Percentiles rank a stretch among this genome's conserved stretches.
phyloP scores from a whole-genome alignment of 2,329 filamentous ascomycete genomes.

The Cladosporium sp. region DNA sequence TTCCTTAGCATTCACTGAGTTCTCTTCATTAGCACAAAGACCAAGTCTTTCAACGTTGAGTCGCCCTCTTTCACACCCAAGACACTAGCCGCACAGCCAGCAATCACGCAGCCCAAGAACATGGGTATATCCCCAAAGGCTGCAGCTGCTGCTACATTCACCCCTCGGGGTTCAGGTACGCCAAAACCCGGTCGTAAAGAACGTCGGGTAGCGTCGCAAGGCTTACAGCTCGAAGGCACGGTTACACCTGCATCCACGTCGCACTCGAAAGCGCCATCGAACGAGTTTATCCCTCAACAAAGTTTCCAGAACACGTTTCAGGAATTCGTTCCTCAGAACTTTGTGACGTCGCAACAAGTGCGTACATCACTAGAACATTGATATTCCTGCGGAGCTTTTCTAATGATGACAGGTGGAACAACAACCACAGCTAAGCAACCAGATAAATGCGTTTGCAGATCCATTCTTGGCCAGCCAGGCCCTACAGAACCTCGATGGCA shows the following conservation, averaged over 20 bases:
- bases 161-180: slow-evolving; percentile 53
- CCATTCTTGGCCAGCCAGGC: slow-evolving; percentile 36
- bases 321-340: slow-evolving; percentile 54
- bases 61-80: slow-evolving; percentile 88
- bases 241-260: slow-evolving; percentile 36
- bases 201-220: slow-evolving; percentile 12
- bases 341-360: slow-evolving; percentile 46
- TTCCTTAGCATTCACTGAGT: too few relatives aligned
- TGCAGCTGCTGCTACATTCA: slow-evolving; percentile 83
- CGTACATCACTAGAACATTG: background rate
- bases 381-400: too few relatives aligned
- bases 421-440: slow-evolving; percentile 27
- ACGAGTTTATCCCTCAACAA: slow-evolving; percentile 36
- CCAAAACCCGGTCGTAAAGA: slow-evolving; percentile 11
- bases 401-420: slow-evolving; percentile 14
- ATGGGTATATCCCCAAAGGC: slow-evolving; percentile 81
- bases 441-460: slow-evolving; percentile 37
- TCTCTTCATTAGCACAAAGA: slow-evolving; percentile 40
- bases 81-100: slow-evolving; percentile 43
- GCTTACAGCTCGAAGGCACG: slow-evolving; percentile 29
- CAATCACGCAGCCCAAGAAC: slow-evolving; percentile 50
- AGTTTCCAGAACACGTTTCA: slow-evolving; percentile 40
- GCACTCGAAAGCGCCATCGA: slow-evolving; percentile 43
- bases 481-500: slow-evolving; percentile 24
- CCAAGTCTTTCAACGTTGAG: slow-evolving; percentile 81